Evolutionary conservation across 2,329 filamentous ascomycete species (phyloP).

Genomic region (Fusarium graminum): DNA sequence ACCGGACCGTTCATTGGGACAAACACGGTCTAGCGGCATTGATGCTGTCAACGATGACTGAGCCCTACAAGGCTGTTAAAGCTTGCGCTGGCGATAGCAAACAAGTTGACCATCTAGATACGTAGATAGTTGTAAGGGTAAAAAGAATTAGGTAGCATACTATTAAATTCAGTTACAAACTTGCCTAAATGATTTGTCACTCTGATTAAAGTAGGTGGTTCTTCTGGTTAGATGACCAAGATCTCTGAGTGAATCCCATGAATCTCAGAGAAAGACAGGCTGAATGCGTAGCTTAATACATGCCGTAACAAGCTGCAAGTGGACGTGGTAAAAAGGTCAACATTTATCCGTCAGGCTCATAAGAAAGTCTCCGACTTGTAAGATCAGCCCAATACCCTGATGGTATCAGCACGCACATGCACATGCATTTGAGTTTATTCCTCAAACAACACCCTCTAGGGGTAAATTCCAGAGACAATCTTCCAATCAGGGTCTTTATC

Average conservation of each 20-base stretch:
- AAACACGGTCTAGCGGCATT: constrained; percentile 13
- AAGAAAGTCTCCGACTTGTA: constrained; percentile 16
- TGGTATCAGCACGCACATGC: neutral
- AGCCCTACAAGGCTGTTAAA: constrained; percentile 14
- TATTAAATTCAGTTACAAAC: too few relatives aligned
- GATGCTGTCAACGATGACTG: neutral
- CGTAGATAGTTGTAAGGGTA: too few relatives aligned
- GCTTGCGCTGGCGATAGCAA: neutral
- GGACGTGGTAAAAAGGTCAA: neutral
- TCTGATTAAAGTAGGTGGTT: too few relatives aligned
- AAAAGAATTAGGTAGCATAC: too few relatives aligned
- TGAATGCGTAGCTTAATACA: neutral
- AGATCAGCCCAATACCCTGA: neutral
- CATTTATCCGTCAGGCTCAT: neutral
- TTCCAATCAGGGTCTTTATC: neutral
- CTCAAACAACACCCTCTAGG: neutral
- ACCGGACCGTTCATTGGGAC: constrained; percentile 22
- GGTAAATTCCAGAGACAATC: constrained; percentile 1
- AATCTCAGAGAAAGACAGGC: neutral
- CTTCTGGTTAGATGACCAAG: neutral
- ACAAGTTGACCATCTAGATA: too few relatives aligned
- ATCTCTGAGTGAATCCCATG: neutral
- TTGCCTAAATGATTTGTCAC: too few relatives aligned
- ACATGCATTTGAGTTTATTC: constrained; percentile 9
- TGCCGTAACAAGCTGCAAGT: neutral